Evolutionary conservation across 106 monocot genomes (phyloP), one percentile per base, ranked within the genome.

Genomic region (Allium fistulosum): DNA sequence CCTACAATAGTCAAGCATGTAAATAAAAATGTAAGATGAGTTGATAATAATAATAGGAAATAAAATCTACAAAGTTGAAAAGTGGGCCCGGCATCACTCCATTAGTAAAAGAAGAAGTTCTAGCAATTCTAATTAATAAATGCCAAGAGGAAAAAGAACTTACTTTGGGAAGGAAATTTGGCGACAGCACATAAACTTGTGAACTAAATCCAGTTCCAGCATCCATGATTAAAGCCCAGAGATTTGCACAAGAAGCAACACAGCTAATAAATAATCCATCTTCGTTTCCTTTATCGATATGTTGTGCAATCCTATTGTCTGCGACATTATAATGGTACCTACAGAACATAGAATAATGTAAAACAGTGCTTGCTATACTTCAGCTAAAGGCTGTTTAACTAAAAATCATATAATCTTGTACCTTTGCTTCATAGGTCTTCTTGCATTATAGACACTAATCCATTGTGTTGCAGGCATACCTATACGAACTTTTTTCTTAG

Each of bases 181-280:
- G 78, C 28, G 96, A 92, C 6, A 96, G 80, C 62, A 88, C 86
- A 77, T 96, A 88, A 70, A 92, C 92, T 86, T 96, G 96, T 59
- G 80, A 72, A 59, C 77, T 84, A 66, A 92, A 96, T 61, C 86
- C 92, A 56, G 96, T 96, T 59, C 96, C 96, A 53, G 92, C 96
- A 84, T 96, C 96, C 96, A 96, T 96, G 63, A 96, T 96, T 17
- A 96, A 67, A 10, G 92, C 92, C 96, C 96, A 96, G 8, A 96
- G 76, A 84, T 96, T 84, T 48, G 84, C 16, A 76, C 81, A 82
- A 46, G 91, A 92, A 64, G 86, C 80, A 62, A 96, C 84, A 71
- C 92, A 83, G 70, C 96, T 96, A 51, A 96, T 88, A 66, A 80
- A 88, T 66, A 96, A 76, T 16, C 92, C 96, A 79, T 96, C 96